Conservation (phyloP, 805 yeast genomes). For the Schwanniomyces polymorphus region DNA sequence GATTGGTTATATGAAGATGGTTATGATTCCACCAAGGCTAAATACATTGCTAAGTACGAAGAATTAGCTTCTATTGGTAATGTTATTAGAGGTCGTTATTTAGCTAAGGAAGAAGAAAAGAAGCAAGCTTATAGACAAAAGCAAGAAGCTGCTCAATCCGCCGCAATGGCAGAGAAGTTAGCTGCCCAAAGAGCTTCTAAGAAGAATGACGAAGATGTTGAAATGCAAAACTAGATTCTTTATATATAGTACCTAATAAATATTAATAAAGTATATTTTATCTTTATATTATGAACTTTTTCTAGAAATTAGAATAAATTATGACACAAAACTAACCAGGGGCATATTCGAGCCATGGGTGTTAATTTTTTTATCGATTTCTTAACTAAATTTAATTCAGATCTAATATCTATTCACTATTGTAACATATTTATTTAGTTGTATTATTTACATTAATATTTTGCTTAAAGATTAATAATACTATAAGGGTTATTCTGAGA, state of each 20-base stretch:
- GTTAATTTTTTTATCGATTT: not conserved
- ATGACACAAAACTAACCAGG: conserved; percentile 1
- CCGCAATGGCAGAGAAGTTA: conserved; percentile 78
- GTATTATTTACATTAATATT: not conserved
- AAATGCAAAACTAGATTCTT: conserved; percentile 25
- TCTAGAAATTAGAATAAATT: not conserved
- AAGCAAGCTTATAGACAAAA: conserved; percentile 84
- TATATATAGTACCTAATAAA: not conserved
- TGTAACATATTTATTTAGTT: not conserved
- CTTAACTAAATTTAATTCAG: not conserved
- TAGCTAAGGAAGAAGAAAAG: conserved; percentile 93
- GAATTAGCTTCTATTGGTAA: conserved; percentile 95
- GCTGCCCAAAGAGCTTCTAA: conserved; percentile 68
- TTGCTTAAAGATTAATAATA: not conserved
- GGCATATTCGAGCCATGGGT: not conserved
- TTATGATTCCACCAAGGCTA: conserved; percentile 93
- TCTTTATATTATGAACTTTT: not conserved
- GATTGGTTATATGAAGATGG: conserved; percentile 99
- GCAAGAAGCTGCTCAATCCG: conserved; percentile 83
- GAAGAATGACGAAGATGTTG: conserved; percentile 27
- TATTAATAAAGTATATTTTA: not conserved
- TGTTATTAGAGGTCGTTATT: conserved; percentile 91
- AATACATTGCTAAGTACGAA: conserved; percentile 96
- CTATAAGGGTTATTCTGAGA: not conserved
- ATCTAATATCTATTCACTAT: not conserved